A percentile compares a stretch with the other conserved stretches of the same genome.
These are phyloP conservation scores for Starmerella apis DNA, from an alignment of 805 yeast species.

Conservation along the genomic window DNA sequence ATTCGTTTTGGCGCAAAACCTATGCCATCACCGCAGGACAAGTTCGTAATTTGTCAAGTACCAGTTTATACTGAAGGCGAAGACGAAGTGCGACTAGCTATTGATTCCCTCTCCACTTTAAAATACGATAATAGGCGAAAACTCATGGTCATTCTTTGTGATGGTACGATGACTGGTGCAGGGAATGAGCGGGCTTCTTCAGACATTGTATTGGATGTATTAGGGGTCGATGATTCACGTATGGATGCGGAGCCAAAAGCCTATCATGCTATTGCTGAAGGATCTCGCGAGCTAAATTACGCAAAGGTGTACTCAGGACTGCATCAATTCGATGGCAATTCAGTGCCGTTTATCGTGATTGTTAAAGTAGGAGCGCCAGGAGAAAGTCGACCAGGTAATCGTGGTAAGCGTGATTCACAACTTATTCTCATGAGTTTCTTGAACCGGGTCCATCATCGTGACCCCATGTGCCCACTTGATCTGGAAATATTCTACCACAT, in stretches of 20 bases:
- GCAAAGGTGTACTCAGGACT: conserved; percentile 56
- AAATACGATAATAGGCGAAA: conserved; percentile 50
- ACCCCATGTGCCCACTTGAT: conserved; percentile 51
- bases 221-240: conserved; percentile 40
- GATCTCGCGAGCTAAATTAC: conserved; percentile 48
- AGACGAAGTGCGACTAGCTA: conserved; percentile 43
- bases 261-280: conserved; percentile 52
- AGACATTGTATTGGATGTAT: conserved; percentile 40
- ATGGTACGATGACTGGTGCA: conserved; percentile 50
- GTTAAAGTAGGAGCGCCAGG: conserved; percentile 50
- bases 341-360: conserved; percentile 44
- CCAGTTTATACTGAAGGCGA: conserved; percentile 49
- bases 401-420: conserved; percentile 60
- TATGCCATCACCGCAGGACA: conserved; percentile 34
- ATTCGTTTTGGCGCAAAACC: conserved; percentile 33
- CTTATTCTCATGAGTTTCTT: conserved; percentile 48
- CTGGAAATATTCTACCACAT: conserved; percentile 44
- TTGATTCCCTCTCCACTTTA: conserved; percentile 48
- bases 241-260: conserved; percentile 39
- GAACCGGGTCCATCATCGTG: conserved; percentile 48
- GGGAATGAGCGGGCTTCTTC: conserved; percentile 52
- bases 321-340: conserved; percentile 45
- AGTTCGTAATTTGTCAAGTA: conserved; percentile 36
- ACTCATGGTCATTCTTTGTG: conserved; percentile 47
- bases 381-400: conserved; percentile 48